Percentiles rank a stretch among this genome's conserved stretches.
phyloP scores from a whole-genome alignment of 352 stramenopile genomes.

The Albugo laibachii region DNA sequence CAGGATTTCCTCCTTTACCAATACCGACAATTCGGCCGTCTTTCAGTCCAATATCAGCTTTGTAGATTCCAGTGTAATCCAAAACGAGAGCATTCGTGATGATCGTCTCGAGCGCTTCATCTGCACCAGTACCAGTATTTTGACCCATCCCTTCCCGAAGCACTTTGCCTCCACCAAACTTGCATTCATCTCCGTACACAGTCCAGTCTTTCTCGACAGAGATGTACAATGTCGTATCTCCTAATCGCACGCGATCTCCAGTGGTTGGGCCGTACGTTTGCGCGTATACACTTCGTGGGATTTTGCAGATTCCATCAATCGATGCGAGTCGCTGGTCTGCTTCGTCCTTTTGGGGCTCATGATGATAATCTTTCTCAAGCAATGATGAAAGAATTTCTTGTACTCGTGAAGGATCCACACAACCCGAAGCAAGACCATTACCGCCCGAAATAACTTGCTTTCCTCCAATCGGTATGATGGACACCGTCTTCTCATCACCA shows the following conservation, averaged over 20 bases:
- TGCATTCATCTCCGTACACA: constrained; percentile 64
- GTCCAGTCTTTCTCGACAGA: constrained; percentile 82
- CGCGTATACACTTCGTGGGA: constrained; percentile 62
- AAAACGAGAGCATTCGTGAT: constrained; percentile 96
- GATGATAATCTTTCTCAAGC: constrained; percentile 33
- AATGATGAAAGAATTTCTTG: constrained; percentile 33
- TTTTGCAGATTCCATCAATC: constrained; percentile 14
- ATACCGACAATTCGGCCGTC: constrained; percentile 86
- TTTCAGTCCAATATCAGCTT: constrained; percentile 92
- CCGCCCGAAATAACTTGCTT: constrained; percentile 71
- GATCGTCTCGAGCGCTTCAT: constrained; percentile 82
- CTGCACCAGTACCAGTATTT: constrained; percentile 19
- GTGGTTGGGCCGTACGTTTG: constrained; percentile 87
- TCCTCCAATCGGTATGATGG: constrained; percentile 84
- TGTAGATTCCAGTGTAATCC: constrained; percentile 89
- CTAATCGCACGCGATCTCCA: constrained; percentile 86
- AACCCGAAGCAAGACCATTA: constrained; percentile 76
- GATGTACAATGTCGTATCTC: constrained; percentile 85
- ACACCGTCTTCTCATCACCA: constrained; percentile 89
- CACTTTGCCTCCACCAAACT: constrained; percentile 93
- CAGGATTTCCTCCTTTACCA: constrained; percentile 93
- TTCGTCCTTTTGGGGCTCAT: constrained; percentile 15
- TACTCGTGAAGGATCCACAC: constrained; percentile 32
- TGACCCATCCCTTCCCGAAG: constrained; percentile 68
- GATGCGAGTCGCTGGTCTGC: constrained; percentile 7